Evolutionary conservation across 75 land plant species (phyloP).

Genomic region (Isoetes taiwanensis): DNA sequence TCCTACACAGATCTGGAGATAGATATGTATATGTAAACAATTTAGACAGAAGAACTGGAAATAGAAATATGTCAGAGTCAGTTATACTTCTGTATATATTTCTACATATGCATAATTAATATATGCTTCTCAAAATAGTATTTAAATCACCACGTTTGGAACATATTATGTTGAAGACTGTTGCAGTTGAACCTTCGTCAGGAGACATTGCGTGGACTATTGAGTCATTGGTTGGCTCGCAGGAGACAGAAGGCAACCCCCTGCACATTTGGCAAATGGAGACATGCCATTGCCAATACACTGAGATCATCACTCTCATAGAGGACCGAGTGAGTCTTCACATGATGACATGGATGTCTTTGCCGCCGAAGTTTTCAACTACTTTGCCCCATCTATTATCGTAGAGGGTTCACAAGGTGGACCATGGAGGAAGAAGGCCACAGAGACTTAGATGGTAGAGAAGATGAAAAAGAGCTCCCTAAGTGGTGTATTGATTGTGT

Average conservation of each 20-base stretch:
- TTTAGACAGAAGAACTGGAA: too few species aligned
- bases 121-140: too few species aligned
- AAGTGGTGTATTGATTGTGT: constrained; percentile 89
- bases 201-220: constrained; percentile 79
- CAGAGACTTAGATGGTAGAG: constrained; percentile 72
- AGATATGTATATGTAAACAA: too few species aligned
- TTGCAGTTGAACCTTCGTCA: constrained; percentile 89
- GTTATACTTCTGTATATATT: too few species aligned
- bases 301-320: constrained; percentile 34
- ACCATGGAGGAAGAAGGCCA: constrained; percentile 86
- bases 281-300: constrained; percentile 35
- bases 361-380: constrained; percentile 70
- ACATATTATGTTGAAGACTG: too few species aligned
- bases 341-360: constrained; percentile 43
- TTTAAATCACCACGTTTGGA: too few species aligned
- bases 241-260: constrained; percentile 40
- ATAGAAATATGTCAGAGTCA: too few species aligned
- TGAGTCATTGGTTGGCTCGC: constrained; percentile 62
- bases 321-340: too few species aligned
- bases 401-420: constrained; percentile 96
- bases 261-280: constrained; percentile 46
- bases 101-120: too few species aligned
- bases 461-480: constrained; percentile 86
- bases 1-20: too few species aligned
- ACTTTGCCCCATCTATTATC: constrained; percentile 77